These are phyloP conservation scores for Narthecium ossifragum DNA, from an alignment of 106 monocot species.

Conservation along the genomic window DNA sequence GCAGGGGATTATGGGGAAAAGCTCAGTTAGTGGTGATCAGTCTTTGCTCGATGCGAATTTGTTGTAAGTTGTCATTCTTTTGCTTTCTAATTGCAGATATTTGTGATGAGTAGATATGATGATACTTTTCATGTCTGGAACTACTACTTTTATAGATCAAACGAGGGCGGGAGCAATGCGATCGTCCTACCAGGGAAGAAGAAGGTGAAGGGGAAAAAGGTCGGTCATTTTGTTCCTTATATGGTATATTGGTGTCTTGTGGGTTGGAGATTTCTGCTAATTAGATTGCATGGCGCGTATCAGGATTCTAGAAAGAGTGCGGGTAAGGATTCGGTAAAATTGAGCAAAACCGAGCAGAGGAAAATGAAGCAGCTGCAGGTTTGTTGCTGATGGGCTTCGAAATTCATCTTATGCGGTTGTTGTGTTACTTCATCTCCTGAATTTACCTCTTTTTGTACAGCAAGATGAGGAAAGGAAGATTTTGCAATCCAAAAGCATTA, in stretches of 20 bases:
- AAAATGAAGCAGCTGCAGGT: conserved; percentile 77
- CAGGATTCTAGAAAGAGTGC: conserved; percentile 29
- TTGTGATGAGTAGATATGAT: too few relatives aligned
- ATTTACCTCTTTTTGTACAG: conserved; percentile 13
- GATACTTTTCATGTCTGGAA: too few relatives aligned
- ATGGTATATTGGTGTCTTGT: conserved; percentile 2
- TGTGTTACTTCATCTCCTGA: neutral
- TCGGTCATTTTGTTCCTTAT: neutral
- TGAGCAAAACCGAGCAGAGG: conserved; percentile 71
- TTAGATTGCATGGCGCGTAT: neutral
- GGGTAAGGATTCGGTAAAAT: conserved; percentile 13
- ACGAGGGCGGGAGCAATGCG: conserved; percentile 46
- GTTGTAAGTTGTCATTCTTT: too few relatives aligned
- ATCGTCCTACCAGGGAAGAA: conserved; percentile 52
- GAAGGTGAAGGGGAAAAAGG: conserved; percentile 35
- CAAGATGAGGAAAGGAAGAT: conserved; percentile 65
- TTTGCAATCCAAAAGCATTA: conserved; percentile 52
- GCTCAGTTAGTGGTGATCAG: too few relatives aligned
- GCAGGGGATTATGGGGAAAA: too few relatives aligned
- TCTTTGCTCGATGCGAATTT: too few relatives aligned
- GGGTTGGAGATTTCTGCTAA: neutral
- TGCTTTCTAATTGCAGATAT: too few relatives aligned
- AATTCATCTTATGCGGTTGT: neutral
- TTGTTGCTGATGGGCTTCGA: conserved; percentile 1
- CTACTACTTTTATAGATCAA: conserved; percentile 21